Evolutionary conservation across 2,329 filamentous ascomycete genomes (phyloP), one percentile per base, ranked within the genome.

Genomic region (Pseudophaeomoniella oleicola): DNA sequence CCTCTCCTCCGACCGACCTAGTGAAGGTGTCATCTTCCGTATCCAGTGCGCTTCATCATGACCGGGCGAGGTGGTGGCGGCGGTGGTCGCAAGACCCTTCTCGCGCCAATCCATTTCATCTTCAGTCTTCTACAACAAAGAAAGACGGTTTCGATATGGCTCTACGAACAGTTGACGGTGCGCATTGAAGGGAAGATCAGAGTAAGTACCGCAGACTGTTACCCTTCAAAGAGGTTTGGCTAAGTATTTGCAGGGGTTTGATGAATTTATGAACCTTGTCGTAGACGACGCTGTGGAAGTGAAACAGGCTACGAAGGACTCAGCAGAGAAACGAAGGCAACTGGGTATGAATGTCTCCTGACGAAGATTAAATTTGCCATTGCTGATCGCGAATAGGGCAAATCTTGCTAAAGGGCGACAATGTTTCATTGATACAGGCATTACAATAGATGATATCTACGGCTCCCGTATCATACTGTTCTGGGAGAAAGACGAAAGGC

Each of bases 231-330:
- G n/a, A n/a, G n/a, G n/a, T 16, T n/a, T 18, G 11, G 30, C 17
- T 5, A 34, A 30, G 34, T 35, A 29, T 12, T 16, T 19, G 31
- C n/a, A 94, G 86, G 87, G 90, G 11, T 98, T 98, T 48, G 90
- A 98, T 57, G 90, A 98, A 61, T 98, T 96, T 65, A 94, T 98
- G 87, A 98, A 98, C 64, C 69, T 98, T 35, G 90, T 96, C 29
- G 73, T 94, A 46, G 90, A 98, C 54, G 86, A 98, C 50, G 90
- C 90, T 18, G 76, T 94, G 39, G 88, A 96, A 62, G 86, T 98
- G 32, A 79, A 82, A 30, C 75, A 78, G 46, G 86, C 90, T 62
- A 27, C 22, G 9, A 76, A 74, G 45, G 76, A 72, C 10, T 80
- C 82, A 29, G 75, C 79, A 46, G 87, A 92, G 62, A 77, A 75